Evolutionary conservation across 352 stramenopile genomes (phyloP).

Genomic region (Pythium phragmiticola): DNA sequence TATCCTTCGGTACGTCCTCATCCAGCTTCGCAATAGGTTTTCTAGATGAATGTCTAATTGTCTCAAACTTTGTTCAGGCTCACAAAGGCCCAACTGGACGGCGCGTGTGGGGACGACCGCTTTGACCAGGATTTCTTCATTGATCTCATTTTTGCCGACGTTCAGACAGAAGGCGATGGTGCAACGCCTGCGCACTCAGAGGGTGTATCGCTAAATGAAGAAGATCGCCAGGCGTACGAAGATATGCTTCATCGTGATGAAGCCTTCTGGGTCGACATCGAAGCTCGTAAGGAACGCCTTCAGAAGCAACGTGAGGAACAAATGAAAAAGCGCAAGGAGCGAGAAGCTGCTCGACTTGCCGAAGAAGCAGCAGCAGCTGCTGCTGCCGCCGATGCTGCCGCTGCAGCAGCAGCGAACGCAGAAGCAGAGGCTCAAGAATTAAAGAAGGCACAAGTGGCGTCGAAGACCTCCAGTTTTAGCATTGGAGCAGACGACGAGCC

Average conservation of each 20-base stretch:
- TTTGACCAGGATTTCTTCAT: slow-evolving; percentile 97
- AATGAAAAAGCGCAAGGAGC: slow-evolving; percentile 54
- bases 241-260: slow-evolving; percentile 88
- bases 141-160: slow-evolving; percentile 95
- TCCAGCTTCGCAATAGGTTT: not conserved
- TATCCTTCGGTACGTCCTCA: slow-evolving; percentile 79
- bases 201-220: slow-evolving; percentile 69
- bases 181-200: slow-evolving; percentile 39
- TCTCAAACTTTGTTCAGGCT: slow-evolving; percentile 44
- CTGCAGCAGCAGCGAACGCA: slow-evolving; percentile 37
- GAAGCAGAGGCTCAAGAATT: slow-evolving; percentile 30
- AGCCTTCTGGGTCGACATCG: slow-evolving; percentile 85
- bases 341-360: slow-evolving; percentile 46
- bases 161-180: slow-evolving; percentile 73
- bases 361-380: slow-evolving; percentile 34
- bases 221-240: slow-evolving; percentile 84
- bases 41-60: not conserved
- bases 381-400: slow-evolving; percentile 31
- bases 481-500: slow-evolving; percentile 69
- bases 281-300: slow-evolving; percentile 68
- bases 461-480: slow-evolving; percentile 53
- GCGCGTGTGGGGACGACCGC: slow-evolving; percentile 90
- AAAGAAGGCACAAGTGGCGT: slow-evolving; percentile 36
- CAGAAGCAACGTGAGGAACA: slow-evolving; percentile 76
- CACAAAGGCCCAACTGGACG: slow-evolving; percentile 96